A percentile compares a stretch with the other conserved stretches of the same genome.
phyloP scores from a whole-genome alignment of 495 filamentous ascomycete genomes.

The Saxophila tyrrhenica region DNA sequence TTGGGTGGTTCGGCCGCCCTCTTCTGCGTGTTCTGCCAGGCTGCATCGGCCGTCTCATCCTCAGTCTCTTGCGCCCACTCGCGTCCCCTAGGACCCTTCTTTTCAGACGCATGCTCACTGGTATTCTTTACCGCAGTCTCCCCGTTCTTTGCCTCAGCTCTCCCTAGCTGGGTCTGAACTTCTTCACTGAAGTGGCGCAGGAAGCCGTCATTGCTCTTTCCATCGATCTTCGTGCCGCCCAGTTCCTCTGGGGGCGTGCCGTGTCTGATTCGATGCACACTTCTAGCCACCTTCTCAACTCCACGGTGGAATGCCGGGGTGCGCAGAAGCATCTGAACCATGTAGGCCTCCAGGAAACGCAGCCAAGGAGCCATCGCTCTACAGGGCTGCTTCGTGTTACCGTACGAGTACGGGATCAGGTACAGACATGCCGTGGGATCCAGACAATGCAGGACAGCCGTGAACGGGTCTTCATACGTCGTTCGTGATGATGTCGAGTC shows the following conservation, averaged over 20 bases:
- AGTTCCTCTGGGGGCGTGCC: constrained; percentile 28
- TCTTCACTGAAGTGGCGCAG: constrained; percentile 27
- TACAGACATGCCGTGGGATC: no score
- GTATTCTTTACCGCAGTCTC: constrained; percentile 1
- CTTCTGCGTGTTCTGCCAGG: constrained; percentile 9
- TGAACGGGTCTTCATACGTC: no score
- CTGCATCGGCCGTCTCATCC: constrained; percentile 11
- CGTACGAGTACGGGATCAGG: no score
- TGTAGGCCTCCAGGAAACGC: constrained; percentile 11
- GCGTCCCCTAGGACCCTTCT: neutral
- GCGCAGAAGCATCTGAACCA: constrained; percentile 19
- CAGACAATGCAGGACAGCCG: no score
- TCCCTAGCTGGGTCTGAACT: constrained; percentile 19
- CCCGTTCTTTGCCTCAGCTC: constrained; percentile 5
- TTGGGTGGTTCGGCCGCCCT: neutral
- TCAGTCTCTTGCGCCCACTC: constrained; percentile 3
- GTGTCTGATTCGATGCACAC: constrained; percentile 18
- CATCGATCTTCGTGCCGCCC: constrained; percentile 28
- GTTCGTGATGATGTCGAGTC: no score
- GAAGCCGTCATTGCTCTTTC: constrained; percentile 11
- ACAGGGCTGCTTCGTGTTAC: no score
- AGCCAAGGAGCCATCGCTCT: constrained; percentile 20
- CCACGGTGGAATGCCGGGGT: constrained; percentile 26
- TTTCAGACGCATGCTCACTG: neutral
- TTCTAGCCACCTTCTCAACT: constrained; percentile 23